phyloP scores from a whole-genome alignment of 176 grass and related monocot species.

The Musa schizocarpa region DNA sequence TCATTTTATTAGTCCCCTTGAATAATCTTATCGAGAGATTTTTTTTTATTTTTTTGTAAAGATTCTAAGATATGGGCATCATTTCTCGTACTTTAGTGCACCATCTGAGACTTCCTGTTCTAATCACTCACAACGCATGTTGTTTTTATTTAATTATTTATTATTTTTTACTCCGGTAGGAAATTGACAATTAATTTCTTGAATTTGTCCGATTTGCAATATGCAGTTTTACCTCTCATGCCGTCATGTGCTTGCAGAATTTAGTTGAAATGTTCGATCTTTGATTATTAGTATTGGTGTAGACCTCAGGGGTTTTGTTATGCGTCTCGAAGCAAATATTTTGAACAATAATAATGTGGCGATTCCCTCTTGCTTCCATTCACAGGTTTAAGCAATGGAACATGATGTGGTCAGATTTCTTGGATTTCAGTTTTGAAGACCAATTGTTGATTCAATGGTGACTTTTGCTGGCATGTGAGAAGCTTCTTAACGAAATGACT shows the following conservation, averaged over 20 bases:
- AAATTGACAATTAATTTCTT: too few species aligned
- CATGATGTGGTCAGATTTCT: background rate
- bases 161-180: too few species aligned
- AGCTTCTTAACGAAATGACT: background rate
- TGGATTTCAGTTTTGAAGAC: slow-evolving; percentile 20
- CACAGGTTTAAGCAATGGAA: background rate
- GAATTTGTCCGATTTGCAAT: too few species aligned
- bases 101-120: background rate
- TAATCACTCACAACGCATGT: background rate
- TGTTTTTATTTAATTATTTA: too few species aligned
- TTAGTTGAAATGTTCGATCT: background rate
- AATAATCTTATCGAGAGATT: too few species aligned
- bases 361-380: background rate
- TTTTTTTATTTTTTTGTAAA: too few species aligned
- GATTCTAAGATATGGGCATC: background rate
- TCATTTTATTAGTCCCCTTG: too few species aligned
- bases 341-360: too few species aligned
- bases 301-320: too few species aligned
- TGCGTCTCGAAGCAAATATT: too few species aligned
- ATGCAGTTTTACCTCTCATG: too few species aligned
- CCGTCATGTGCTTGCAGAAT: too few species aligned
- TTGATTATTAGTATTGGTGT: background rate
- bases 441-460: slow-evolving; percentile 25
- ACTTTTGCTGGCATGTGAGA: background rate
- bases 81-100: background rate